Conservation (phyloP, 108 stramenopile species). For the Epipyxis sp. region DNA sequence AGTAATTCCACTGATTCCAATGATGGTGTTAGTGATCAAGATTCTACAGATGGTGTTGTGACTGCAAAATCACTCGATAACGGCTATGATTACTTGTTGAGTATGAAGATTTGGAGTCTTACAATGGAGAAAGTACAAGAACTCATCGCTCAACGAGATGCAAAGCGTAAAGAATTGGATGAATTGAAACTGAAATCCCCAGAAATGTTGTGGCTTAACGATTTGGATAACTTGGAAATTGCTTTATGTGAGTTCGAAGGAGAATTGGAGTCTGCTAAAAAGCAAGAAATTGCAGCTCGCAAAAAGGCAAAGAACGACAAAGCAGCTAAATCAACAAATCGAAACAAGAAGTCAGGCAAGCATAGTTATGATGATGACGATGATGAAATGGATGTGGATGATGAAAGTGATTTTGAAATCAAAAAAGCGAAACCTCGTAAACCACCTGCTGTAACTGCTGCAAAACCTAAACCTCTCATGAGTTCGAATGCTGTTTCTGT, state of each 20-base stretch:
- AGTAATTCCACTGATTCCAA: conserved; percentile 45
- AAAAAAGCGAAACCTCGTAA: conserved; percentile 30
- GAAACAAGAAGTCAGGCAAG: too few species aligned
- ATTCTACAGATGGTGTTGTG: conserved; percentile 49
- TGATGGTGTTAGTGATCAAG: conserved; percentile 55
- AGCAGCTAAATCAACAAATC: conserved; percentile 52
- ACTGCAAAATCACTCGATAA: conserved; percentile 55
- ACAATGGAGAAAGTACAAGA: conserved; percentile 89
- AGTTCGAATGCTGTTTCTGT: too few species aligned
- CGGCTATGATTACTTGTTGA: conserved; percentile 97
- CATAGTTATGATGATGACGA: conserved; percentile 40
- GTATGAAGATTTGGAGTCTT: conserved; percentile 97
- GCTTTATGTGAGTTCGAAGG: conserved; percentile 65
- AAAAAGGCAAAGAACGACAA: conserved; percentile 44
- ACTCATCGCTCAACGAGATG: conserved; percentile 73
- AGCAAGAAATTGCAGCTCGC: conserved; percentile 48
- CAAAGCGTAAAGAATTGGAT: conserved; percentile 72
- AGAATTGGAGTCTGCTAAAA: conserved; percentile 61
- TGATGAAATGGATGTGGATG: conserved; percentile 40
- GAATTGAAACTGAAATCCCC: conserved; percentile 73
- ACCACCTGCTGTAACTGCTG: neutral
- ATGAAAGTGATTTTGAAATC: conserved; percentile 36
- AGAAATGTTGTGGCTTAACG: conserved; percentile 78
- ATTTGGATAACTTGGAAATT: conserved; percentile 87
- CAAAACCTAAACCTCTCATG: too few species aligned